Base-by-base conservation (phyloP, 2,329 filamentous ascomycete genomes). In the Aspergillus sp. region DNA sequence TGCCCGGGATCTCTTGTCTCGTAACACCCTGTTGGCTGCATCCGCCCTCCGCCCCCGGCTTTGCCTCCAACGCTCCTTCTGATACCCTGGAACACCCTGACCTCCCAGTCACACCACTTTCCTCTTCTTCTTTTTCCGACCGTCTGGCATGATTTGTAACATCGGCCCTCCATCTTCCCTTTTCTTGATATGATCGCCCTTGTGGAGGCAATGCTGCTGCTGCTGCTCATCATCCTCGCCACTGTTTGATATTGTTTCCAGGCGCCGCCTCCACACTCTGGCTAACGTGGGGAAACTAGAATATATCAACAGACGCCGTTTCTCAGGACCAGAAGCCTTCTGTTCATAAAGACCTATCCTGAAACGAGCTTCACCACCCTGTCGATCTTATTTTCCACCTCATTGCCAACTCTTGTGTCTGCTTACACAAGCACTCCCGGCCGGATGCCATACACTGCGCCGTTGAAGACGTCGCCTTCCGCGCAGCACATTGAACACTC, bases 401-500 rank as follows among this genome's bases (percentile, higher is more conserved):
- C 48, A 21, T 58, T 59, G n/a, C 59, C 53, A 54, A 59, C 62
- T 64, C 57, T 65, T 73, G 70, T 71, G 70, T 73, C 68, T 57
- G 63, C 50, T 38, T 57, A 65, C 70, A 67, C 66, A 71, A 74
- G 68, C 70, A 71, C 74, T 67, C 70, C 72, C 66, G 75, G 71
- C 75, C 77, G 77, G 74, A 82, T 82, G 80, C 80, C 80, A 71
- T 82, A 82, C 77, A 81, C 78, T 75, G 78, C 80, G 62, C 80
- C 80, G 47, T 69, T 76, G 60, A 78, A 85, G 77, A 81, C 82
- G 77, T 86, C 84, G 68, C 85, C 85, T 75, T 80, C 81, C 70
- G 80, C 82, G 65, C 70, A 72, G 53, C 70, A 70, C 67, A 85
- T 85, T 60, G 83, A 82, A 73, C 75, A 80, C 54, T 79, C 74